Base-by-base conservation (phyloP, 306 rosid species). In the Citrullus mucosospermus region DNA sequence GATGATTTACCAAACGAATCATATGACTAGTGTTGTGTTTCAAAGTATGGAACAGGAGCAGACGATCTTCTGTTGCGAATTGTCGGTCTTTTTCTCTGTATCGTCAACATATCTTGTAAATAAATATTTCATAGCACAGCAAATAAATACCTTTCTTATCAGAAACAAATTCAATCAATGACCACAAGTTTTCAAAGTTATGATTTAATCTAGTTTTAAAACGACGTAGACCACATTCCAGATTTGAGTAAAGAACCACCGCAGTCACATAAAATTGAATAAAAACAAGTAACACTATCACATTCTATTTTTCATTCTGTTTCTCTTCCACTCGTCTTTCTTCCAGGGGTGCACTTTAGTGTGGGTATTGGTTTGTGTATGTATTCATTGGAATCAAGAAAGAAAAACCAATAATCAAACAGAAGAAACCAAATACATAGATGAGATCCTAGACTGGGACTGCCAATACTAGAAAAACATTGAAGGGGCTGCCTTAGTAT, bases 21-120 rank as follows among this genome's bases (percentile, higher is more conserved):
- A 46, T 70, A 70, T 46, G 56, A 70, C 39, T 70, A n/a, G 76
- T 70, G 57, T 70, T 46, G 76, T 70, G 57, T 70, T 87, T 94
- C 93, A 94, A 88, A 94, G 28, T 81, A 94, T 94, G 76, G 91
- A 87, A 90, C 98, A 94, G 10, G 96, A 88, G 79, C 98, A 94
- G 65, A 87, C 89, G 67, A 88, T 90, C 86, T 94, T 94, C 89
- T 87, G 88, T 14, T 96, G 91, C 32, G 88, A 78, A 86, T 94
- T 93, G 83, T 90, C 98, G 66, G 91, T 68, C 92, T 90, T 94
- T 87, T 94, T 90, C 69, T 89, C 98, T 94, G 80, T 59, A 57
- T 22, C 38, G 59, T 43, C 57, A 73, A 73, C 76, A 46, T 50
- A 70, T 44, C 76, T 22, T 43, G 75, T 68, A 44, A 70, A 25